A percentile compares a stretch with the other conserved stretches of the same genome.
Evolutionary conservation across 208 protist genomes (phyloP).

Genomic region (Crithidia sp.): DNA sequence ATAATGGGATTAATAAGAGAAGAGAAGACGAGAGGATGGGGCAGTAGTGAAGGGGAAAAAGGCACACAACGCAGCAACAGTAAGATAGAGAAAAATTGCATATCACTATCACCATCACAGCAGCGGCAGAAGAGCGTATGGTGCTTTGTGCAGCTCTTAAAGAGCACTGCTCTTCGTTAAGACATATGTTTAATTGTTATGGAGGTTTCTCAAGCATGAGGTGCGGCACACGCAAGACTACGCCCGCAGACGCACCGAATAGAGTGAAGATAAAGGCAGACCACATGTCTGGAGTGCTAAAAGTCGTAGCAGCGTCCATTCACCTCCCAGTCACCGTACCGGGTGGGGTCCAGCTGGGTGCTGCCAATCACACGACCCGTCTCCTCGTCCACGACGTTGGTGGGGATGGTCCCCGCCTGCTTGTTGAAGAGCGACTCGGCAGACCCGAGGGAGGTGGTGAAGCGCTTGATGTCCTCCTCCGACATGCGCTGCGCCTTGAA

Average conservation of each 20-base stretch:
- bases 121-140: too few species aligned
- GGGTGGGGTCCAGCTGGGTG: conserved; percentile 80
- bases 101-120: too few species aligned
- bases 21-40: too few species aligned
- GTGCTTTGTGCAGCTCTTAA: too few species aligned
- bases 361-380: conserved; percentile 85
- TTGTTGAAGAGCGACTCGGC: conserved; percentile 89
- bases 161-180: too few species aligned
- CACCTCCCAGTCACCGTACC: conserved; percentile 91
- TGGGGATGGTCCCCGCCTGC: conserved; percentile 71
- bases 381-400: conserved; percentile 87
- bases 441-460: conserved; percentile 83
- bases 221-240: too few species aligned
- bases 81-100: too few species aligned
- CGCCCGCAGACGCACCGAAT: background rate
- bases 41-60: conserved; percentile 7
- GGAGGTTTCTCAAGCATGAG: too few species aligned
- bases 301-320: conserved; percentile 92
- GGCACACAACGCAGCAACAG: background rate
- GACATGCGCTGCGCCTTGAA: conserved; percentile 57
- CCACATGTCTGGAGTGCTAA: conserved; percentile 11
- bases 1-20: too few species aligned
- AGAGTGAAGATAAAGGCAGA: conserved; percentile 7
- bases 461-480: conserved; percentile 79
- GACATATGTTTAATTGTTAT: too few species aligned